Conservation (phyloP, 1,139 yeast species). For the Geotrichum australiense region DNA sequence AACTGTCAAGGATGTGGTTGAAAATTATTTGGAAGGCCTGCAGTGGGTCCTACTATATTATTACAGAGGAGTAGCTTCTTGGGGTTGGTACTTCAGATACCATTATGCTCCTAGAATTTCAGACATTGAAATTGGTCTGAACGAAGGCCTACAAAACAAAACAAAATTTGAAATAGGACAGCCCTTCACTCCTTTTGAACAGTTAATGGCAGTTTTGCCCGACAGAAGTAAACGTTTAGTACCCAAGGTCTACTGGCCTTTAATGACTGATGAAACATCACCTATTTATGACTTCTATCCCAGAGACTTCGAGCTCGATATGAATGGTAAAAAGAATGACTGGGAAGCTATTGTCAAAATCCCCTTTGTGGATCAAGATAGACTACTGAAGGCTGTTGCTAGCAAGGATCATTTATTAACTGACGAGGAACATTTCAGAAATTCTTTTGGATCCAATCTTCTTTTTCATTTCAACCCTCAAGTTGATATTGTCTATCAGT, state of each 20-base stretch:
- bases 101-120: slow-evolving; percentile 93
- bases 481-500: slow-evolving; percentile 56
- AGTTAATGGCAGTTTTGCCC: slow-evolving; percentile 96
- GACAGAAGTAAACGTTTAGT: slow-evolving; percentile 79
- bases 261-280: slow-evolving; percentile 85
- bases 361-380: slow-evolving; percentile 81
- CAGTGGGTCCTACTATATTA: slow-evolving; percentile 94
- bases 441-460: slow-evolving; percentile 64
- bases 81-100: slow-evolving; percentile 89
- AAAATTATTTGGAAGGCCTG: slow-evolving; percentile 83
- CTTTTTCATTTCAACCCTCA: slow-evolving; percentile 73
- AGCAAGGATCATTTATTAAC: slow-evolving; percentile 54
- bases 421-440: slow-evolving; percentile 65
- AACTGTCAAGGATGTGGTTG: slow-evolving; percentile 53
- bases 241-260: slow-evolving; percentile 67
- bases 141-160: slow-evolving; percentile 40
- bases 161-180: slow-evolving; percentile 60
- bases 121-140: slow-evolving; percentile 58
- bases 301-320: slow-evolving; percentile 75
- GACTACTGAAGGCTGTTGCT: slow-evolving; percentile 63
- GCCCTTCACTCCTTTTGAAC: slow-evolving; percentile 93
- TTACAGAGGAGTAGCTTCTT: slow-evolving; percentile 82
- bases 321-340: slow-evolving; percentile 90
- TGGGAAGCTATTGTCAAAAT: slow-evolving; percentile 99
- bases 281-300: slow-evolving; percentile 93